A percentile compares a stretch with the other conserved stretches of the same genome.
phyloP scores from a whole-genome alignment of 2,329 filamentous ascomycete genomes.

The Harringtonia lauricola region DNA sequence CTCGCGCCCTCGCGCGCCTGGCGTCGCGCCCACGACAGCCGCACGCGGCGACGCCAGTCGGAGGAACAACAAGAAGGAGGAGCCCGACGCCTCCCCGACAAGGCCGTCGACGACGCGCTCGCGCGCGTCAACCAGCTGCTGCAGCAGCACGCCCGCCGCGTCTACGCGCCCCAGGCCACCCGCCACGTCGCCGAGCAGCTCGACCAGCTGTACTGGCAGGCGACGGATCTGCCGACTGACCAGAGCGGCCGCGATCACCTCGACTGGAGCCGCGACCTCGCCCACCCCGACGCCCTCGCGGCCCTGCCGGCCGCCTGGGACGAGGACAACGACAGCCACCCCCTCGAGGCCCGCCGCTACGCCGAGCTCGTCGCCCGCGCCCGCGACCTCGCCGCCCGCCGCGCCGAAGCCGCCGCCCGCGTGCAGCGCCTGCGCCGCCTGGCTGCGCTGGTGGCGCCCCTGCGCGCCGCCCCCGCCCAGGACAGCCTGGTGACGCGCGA shows the following conservation, averaged over 20 bases:
- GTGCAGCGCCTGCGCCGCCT: constrained; percentile 37
- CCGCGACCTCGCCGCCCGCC: constrained; percentile 34
- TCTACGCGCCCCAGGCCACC: constrained; percentile 57
- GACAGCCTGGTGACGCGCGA: constrained; percentile 56
- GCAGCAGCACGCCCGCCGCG: constrained; percentile 52
- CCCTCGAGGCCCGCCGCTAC: constrained; percentile 40
- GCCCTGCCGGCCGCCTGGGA: constrained; percentile 37
- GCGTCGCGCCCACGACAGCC: constrained; percentile 31
- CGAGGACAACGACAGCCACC: constrained; percentile 24
- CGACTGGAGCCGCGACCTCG: too few species aligned
- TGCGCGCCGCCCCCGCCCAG: constrained; percentile 33
- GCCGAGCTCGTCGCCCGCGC: constrained; percentile 37
- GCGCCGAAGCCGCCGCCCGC: constrained; percentile 21
- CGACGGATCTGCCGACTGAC: constrained; percentile 23
- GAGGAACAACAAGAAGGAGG: constrained; percentile 16
- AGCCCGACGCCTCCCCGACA: constrained; percentile 29
- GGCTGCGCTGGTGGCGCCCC: constrained; percentile 37
- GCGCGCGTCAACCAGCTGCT: constrained; percentile 49
- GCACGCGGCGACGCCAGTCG: constrained; percentile 4
- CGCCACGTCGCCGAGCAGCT: constrained; percentile 65
- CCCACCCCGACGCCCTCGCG: constrained; percentile 30
- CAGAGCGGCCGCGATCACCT: too few species aligned
- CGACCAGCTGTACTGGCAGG: constrained; percentile 49
- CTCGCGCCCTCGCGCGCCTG: constrained; percentile 44
- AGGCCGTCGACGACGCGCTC: constrained; percentile 44